Conservation (phyloP, 306 rosid species). For the apple (Malus domestica) region ASM211411v1 NC_041793.1:47448501-47449000, state of each 20-base stretch:
- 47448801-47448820: neutral
- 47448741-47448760: no score
- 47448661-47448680: no score
- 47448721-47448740: no score
- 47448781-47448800: no score
- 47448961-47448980: slow-evolving; percentile 94
- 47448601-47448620: no score
- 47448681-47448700: no score
- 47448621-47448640: no score
- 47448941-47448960: slow-evolving; percentile 54
- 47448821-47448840: neutral
- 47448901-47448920: neutral
- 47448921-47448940: neutral
- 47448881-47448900: neutral
- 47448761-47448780: neutral
- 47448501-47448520: neutral
- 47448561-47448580: neutral
- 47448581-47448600: no score
- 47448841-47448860: neutral
- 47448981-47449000: slow-evolving; percentile 94
- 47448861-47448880: neutral
- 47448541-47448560: neutral
- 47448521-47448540: neutral
- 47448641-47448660: no score
- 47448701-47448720: no score